Base-by-base conservation (phyloP, 2,329 filamentous ascomycete species). In the Xylariaceae sp. region DNA sequence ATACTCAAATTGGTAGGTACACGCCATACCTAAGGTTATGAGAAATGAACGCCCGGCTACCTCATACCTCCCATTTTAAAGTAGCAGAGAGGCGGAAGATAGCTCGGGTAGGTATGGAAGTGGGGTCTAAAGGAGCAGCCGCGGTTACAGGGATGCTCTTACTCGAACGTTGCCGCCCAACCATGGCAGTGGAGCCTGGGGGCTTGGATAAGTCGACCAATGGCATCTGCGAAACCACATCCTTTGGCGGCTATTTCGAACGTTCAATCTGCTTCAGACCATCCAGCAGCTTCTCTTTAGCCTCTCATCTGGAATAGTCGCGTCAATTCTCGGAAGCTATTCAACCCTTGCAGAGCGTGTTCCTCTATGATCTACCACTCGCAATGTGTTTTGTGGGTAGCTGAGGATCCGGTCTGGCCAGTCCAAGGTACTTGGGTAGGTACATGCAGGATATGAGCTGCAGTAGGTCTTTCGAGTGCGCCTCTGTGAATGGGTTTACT, bases 221-320 rank as follows among this genome's bases (percentile, higher is more conserved):
- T 63, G 33, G 48, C 40, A 40, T 16, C 21, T 7, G 41, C 45
- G 19, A 33, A 34, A 45, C 47, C 12, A 44, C 36, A 33, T 41
- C 42, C 45, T 42, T 53, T 47, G 57, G 61, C 61, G 61, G 55
- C 58, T 64, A 64, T 53, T 48, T 61, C 59, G 54, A 57, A 60
- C 59, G 37, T 49, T 55, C 55, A n/a, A 56, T 55, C 55, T 59
- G 53, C 54, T 19, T 57, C 56, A 53, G 54, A 58, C 58, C 56
- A 62, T 44, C 55, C 55, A 62, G 51, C 50, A 43, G 49, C 57
- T 41, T 44, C 37, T 43, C 49, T 54, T 52, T 47, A 39, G 49
- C 55, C 54, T 59, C 54, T 59, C 57, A 52, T 57, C 51, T 51
- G 39, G 48, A 53, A 12, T 54, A 55, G 42, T 53, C 53, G 56